phyloP scores from a whole-genome alignment of 257 asterid species.

The Scutellaria barbata region DNA sequence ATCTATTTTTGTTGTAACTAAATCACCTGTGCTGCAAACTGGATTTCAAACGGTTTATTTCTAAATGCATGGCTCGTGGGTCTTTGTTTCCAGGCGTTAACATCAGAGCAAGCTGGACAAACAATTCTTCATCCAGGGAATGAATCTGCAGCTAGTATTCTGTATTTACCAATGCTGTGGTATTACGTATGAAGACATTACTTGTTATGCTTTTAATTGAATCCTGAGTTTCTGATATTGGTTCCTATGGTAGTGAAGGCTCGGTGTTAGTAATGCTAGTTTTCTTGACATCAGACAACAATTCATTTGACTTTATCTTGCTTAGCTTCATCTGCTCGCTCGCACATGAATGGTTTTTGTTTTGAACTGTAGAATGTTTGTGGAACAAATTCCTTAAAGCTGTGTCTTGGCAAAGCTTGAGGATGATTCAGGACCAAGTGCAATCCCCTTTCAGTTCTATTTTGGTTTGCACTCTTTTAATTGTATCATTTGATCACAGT shows the following conservation, averaged over 20 bases:
- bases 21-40: too few species aligned
- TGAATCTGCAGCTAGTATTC: constrained; percentile 27
- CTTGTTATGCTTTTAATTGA: constrained; percentile 13
- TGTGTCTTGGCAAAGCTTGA: not conserved
- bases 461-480: not conserved
- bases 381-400: constrained; percentile 10
- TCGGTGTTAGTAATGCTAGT: constrained; percentile 10
- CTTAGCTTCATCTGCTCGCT: not conserved
- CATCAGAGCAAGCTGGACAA: constrained; percentile 55
- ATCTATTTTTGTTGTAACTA: too few species aligned
- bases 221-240: not conserved
- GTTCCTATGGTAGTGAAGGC: constrained; percentile 19
- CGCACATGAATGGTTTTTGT: not conserved
- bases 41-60: too few species aligned
- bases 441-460: not conserved
- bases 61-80: not conserved
- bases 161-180: constrained; percentile 24
- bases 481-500: not conserved
- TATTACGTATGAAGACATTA: constrained; percentile 25
- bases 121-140: constrained; percentile 5
- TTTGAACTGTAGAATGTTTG: constrained; percentile 1
- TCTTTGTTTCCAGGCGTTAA: constrained; percentile 51
- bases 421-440: not conserved
- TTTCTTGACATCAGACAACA: not conserved
- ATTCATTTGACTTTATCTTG: not conserved